Percentiles rank a stretch among this genome's conserved stretches.
Evolutionary conservation across 2,329 filamentous ascomycete species (phyloP).

Genomic region (Fusarium bulbicola): DNA sequence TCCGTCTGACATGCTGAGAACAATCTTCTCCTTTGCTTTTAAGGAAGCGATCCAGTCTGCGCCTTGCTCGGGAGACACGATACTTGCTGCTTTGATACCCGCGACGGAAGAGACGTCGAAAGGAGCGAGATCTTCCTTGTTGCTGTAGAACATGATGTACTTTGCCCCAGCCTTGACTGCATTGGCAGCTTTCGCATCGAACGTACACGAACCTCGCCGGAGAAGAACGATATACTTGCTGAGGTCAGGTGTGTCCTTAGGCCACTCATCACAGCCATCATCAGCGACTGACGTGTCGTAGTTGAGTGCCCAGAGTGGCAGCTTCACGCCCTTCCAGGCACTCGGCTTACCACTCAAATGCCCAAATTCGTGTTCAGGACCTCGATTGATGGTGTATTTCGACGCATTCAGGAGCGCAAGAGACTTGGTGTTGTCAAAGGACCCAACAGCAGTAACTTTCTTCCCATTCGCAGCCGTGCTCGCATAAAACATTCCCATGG

Average conservation of each 20-base stretch:
- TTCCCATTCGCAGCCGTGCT: constrained; percentile 59
- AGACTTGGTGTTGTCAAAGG: constrained; percentile 57
- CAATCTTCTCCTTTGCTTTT: constrained; percentile 54
- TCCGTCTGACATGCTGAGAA: constrained; percentile 55
- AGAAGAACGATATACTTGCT: constrained; percentile 67
- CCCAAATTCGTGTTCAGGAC: constrained; percentile 50
- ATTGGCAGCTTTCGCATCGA: constrained; percentile 62
- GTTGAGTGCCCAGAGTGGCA: constrained; percentile 60
- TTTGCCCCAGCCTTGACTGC: constrained; percentile 64
- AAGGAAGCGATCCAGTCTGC: constrained; percentile 55
- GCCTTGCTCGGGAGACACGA: constrained; percentile 54
- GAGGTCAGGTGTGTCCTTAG: constrained; percentile 65
- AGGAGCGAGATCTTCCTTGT: constrained; percentile 47
- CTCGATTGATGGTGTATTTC: constrained; percentile 52
- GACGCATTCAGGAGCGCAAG: constrained; percentile 55
- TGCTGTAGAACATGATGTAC: constrained; percentile 72
- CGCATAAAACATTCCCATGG: constrained; percentile 58
- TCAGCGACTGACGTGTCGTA: constrained; percentile 58
- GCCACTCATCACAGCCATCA: constrained; percentile 62
- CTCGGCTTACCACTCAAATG: constrained; percentile 54
- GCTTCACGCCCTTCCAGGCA: constrained; percentile 55
- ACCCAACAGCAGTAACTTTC: constrained; percentile 58
- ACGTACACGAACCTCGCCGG: constrained; percentile 66
- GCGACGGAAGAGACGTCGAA: constrained; percentile 47
- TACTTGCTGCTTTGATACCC: constrained; percentile 50